Conservation (phyloP, 2,329 filamentous ascomycete species). For the Zymoseptoria ardabiliae region DNA sequence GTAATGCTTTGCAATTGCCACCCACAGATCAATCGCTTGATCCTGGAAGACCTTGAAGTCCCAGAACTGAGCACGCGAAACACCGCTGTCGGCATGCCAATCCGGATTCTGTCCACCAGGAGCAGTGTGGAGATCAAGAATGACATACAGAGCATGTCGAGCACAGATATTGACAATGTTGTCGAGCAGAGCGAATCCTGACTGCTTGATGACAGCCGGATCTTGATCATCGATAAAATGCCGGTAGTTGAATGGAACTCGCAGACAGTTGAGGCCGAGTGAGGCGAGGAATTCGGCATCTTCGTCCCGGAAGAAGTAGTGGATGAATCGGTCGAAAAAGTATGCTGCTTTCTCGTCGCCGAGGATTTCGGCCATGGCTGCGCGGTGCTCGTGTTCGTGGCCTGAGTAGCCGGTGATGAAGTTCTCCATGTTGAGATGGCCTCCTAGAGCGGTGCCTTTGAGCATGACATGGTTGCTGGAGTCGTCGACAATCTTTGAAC, state of each 20-base stretch:
- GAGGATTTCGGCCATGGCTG: conserved; percentile 46
- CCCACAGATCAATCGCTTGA: conserved; percentile 44
- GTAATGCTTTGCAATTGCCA: conserved; percentile 40
- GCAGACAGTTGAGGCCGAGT: conserved; percentile 51
- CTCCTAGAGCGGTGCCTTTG: conserved; percentile 40
- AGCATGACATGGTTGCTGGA: conserved; percentile 42
- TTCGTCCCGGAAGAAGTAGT: conserved; percentile 53
- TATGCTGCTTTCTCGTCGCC: conserved; percentile 51
- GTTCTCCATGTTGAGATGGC: conserved; percentile 37
- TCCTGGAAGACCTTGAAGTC: conserved; percentile 46
- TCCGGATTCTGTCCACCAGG: conserved; percentile 46
- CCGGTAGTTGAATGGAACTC: conserved; percentile 55
- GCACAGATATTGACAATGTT: conserved; percentile 44
- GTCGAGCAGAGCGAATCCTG: conserved; percentile 46
- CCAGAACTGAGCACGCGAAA: conserved; percentile 44
- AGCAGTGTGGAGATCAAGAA: conserved; percentile 44
- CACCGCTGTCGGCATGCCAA: conserved; percentile 45
- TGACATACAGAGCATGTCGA: conserved; percentile 43
- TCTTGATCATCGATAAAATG: conserved; percentile 48
- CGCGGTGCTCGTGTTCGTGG: conserved; percentile 50
- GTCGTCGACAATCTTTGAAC: conserved; percentile 40
- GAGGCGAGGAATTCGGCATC: conserved; percentile 53
- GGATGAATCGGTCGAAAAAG: conserved; percentile 52
- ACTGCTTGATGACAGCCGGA: conserved; percentile 41
- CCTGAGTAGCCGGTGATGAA: conserved; percentile 58